Evolutionary conservation across 169 alveolate genomes (phyloP), one percentile per base, ranked within the genome.

Genomic region (Plasmodium malariae): DNA sequence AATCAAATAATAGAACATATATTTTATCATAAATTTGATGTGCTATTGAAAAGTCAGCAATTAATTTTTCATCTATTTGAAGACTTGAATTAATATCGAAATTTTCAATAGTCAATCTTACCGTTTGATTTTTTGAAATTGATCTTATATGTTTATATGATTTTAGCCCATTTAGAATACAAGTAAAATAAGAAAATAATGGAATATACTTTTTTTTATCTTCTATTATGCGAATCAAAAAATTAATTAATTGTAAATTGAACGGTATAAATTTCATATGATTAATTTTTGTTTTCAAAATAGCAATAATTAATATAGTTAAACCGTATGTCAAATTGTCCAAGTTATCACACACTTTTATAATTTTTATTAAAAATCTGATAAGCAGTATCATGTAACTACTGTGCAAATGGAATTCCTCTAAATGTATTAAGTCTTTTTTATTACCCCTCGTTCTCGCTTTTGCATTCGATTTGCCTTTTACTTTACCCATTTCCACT

Each of bases 121-220:
- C 30, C 14, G 14, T 30, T 62, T 76, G 89, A 24, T 76, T 48
- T 60, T 76, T 76, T n/a, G 70, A 37, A 59, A 76, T 28, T 4
- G 65, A 21, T 67, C 74, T 59, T 32, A 60, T 37, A 43, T 60
- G 74, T 36, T 76, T 48, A 76, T 76, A 76, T 2, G 74, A 60
- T 43, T 62, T 67, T 4, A 85, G 30, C 17, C 86, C 87, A 85
- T 85, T 69, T 32, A 85, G 11, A 43, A 85, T 85, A 48, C 76
- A 68, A 1, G 86, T 28, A 4, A 85, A 34, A 28, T 85, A 85
- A 32, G 87, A 85, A 37, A 85, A 85, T 21, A 85, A 72, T 0
- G 92, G 92, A 14, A 85, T 85, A 19, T 69, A 85, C 40, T 85
- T 85, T 63, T 85, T 85, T 45, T 70, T 68, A 34, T 85, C 67